phyloP scores from a whole-genome alignment of 257 asterid genomes.

The Jacaranda mimosifolia region DNA sequence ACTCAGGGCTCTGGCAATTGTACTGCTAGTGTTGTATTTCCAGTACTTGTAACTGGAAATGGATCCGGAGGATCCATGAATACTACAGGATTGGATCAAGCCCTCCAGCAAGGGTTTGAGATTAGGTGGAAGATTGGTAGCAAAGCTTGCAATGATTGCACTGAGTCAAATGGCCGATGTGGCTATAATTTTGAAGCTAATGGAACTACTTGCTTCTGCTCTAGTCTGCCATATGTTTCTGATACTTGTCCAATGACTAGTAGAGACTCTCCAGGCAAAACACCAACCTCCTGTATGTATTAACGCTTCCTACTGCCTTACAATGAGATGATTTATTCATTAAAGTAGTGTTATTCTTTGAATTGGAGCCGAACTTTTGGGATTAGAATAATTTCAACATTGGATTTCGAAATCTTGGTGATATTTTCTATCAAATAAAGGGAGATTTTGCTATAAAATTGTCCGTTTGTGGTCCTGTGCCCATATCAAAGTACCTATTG shows the following conservation, averaged over 20 bases:
- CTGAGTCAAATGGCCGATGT: slow-evolving; percentile 58
- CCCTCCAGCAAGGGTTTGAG: slow-evolving; percentile 59
- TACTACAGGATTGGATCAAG: slow-evolving; percentile 37
- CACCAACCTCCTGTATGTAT: slow-evolving; percentile 25
- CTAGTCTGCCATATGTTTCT: slow-evolving; percentile 47
- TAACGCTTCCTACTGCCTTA: not conserved
- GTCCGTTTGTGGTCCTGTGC: no score
- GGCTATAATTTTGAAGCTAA: slow-evolving; percentile 48
- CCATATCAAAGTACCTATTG: no score
- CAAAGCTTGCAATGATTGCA: slow-evolving; percentile 56
- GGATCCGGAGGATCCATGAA: slow-evolving; percentile 31
- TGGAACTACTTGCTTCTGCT: slow-evolving; percentile 63
- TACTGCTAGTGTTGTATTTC: slow-evolving; percentile 55
- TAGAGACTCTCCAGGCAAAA: slow-evolving; percentile 32
- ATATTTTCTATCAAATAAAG: no score
- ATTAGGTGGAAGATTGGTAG: slow-evolving; percentile 60
- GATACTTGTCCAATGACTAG: slow-evolving; percentile 44
- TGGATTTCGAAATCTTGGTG: no score
- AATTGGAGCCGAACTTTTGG: no score
- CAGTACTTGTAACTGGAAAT: slow-evolving; percentile 41
- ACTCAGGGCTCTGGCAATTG: slow-evolving; percentile 55
- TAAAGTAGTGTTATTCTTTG: no score
- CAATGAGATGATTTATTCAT: not conserved
- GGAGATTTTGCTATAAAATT: no score
- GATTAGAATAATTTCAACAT: no score